Percentiles rank a stretch among this genome's conserved stretches.
phyloP scores from a whole-genome alignment of 2,329 filamentous ascomycete species.

The Neobulgaria alba region DNA sequence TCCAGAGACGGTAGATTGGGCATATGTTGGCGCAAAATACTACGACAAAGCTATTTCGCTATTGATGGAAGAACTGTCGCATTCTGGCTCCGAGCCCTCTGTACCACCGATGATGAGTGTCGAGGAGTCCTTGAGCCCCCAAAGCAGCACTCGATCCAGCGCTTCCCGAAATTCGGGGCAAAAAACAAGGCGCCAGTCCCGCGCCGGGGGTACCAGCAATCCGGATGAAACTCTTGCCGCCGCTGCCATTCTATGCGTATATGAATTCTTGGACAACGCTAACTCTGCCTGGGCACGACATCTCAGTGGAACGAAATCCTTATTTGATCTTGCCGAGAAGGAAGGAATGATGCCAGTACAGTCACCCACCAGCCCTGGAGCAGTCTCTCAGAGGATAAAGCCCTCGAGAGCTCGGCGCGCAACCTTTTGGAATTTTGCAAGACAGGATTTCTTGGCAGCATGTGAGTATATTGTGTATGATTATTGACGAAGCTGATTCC shows the following conservation, averaged over 20 bases:
- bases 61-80: conserved; percentile 32
- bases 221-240: conserved; percentile 55
- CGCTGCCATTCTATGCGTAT: conserved; percentile 57
- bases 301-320: conserved; percentile 54
- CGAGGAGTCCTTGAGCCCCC: conserved; percentile 21
- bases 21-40: conserved; percentile 50
- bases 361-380: conserved; percentile 31
- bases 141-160: conserved; percentile 20
- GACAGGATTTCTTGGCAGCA: conserved; percentile 56
- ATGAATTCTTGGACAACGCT: conserved; percentile 59
- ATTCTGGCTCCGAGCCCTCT: conserved; percentile 19
- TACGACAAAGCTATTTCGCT: conserved; percentile 49
- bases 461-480: conserved; percentile 33
- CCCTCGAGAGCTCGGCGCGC: conserved; percentile 47
- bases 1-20: conserved; percentile 41
- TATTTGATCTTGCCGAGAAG: conserved; percentile 47
- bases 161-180: conserved; percentile 17
- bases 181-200: conserved; percentile 36
- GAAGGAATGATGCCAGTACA: conserved; percentile 36
- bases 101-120: conserved; percentile 28
- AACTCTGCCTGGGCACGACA: conserved; percentile 55
- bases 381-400: conserved; percentile 22
- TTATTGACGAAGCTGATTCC: background rate
- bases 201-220: conserved; percentile 33
- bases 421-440: conserved; percentile 59